These are phyloP conservation scores for Lactarius quietus DNA, from an alignment of 768 basidiomycete genomes.

Conservation along the genomic window DNA sequence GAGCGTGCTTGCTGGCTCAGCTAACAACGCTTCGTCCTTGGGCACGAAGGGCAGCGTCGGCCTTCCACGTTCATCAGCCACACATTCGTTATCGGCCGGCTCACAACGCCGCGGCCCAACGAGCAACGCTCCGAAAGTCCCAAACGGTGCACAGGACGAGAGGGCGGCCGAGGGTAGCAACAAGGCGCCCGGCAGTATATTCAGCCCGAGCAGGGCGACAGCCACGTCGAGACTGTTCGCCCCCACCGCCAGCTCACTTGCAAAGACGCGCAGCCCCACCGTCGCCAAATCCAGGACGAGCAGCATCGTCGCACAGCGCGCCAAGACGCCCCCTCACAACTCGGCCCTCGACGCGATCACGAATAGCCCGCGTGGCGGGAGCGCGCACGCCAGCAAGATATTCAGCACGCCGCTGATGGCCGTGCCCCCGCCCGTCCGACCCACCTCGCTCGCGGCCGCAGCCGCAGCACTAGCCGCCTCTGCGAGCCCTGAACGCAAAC, in stretches of 20 bases:
- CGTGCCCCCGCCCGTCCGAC: constrained; percentile 22
- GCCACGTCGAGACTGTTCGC: constrained; percentile 25
- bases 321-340: constrained; percentile 21
- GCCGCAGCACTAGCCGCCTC: constrained; percentile 28
- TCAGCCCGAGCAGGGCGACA: constrained; percentile 24
- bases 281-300: constrained; percentile 19
- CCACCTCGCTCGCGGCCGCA: constrained; percentile 33
- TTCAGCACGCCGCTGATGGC: constrained; percentile 51
- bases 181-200: constrained; percentile 1
- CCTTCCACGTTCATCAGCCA: constrained; percentile 29
- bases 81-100: constrained; percentile 45
- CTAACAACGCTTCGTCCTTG: constrained; percentile 29
- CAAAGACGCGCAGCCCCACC: constrained; percentile 20
- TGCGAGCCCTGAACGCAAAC: background rate
- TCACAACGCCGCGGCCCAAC: constrained; percentile 33
- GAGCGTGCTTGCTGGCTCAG: constrained; percentile 11
- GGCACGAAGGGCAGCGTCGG: constrained; percentile 32
- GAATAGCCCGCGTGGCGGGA: constrained; percentile 33
- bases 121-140: constrained; percentile 16
- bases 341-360: constrained; percentile 35
- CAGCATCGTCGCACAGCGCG: constrained; percentile 18
- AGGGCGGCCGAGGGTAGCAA: background rate
- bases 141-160: background rate
- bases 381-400: constrained; percentile 35
- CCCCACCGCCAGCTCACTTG: constrained; percentile 30